phyloP scores from a whole-genome alignment of 129 eudicot species.

The Apium graveolens region DNA sequence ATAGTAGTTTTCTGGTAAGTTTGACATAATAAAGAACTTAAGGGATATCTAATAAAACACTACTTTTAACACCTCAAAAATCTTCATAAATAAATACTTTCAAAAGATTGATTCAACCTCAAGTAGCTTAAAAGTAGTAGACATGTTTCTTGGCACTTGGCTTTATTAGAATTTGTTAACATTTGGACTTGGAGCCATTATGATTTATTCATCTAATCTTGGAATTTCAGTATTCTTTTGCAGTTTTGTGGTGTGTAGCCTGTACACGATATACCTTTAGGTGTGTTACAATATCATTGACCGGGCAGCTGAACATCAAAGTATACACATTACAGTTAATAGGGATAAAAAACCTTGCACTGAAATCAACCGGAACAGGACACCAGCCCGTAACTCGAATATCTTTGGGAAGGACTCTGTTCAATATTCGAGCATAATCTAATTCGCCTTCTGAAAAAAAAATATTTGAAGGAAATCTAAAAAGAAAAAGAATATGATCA shows the following conservation, averaged over 20 bases:
- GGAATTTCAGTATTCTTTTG: not conserved
- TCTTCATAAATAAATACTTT: not conserved
- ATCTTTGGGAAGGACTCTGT: slow-evolving; percentile 73
- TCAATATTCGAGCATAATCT: slow-evolving; percentile 75
- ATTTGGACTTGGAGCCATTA: not conserved
- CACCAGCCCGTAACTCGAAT: slow-evolving; percentile 89
- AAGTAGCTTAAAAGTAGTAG: not conserved
- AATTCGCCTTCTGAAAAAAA: slow-evolving; percentile 48
- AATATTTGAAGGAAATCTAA: not conserved
- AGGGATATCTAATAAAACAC: not conserved
- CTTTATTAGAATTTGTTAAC: not conserved
- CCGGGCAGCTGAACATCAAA: not conserved
- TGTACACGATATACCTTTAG: not conserved
- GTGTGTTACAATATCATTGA: not conserved
- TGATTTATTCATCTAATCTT: not conserved
- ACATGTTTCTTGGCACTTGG: not conserved
- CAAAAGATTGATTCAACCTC: not conserved
- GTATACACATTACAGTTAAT: slow-evolving; percentile 2
- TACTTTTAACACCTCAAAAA: not conserved
- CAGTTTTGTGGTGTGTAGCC: not conserved
- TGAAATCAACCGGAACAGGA: slow-evolving; percentile 71
- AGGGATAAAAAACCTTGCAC: slow-evolving; percentile 63
- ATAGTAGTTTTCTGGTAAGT: not conserved
- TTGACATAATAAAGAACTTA: not conserved
- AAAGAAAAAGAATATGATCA: slow-evolving; percentile 9